Evolutionary conservation across 768 basidiomycete species (phyloP).

Genomic region (Suillus placidus): DNA sequence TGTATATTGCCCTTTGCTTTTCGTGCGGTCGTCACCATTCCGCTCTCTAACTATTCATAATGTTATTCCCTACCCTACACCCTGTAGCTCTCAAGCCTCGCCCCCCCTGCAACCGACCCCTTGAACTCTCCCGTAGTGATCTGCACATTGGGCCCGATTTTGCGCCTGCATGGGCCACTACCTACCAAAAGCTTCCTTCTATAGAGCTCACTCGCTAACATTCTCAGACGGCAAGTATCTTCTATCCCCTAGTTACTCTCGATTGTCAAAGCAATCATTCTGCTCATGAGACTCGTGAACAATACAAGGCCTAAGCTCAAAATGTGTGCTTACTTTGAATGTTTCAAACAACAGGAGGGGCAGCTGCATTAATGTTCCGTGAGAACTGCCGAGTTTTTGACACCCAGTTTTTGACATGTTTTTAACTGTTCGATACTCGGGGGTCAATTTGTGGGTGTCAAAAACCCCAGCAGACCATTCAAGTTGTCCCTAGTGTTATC

Average conservation of each 20-base stretch:
- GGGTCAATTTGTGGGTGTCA: too few relatives aligned
- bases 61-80: conserved; percentile 55
- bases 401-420: too few relatives aligned
- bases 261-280: neutral
- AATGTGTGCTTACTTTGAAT: too few relatives aligned
- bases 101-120: conserved; percentile 51
- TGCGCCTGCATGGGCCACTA: conserved; percentile 48
- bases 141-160: conserved; percentile 43
- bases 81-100: conserved; percentile 50
- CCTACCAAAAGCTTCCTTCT: conserved; percentile 43
- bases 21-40: conserved; percentile 22
- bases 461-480: too few relatives aligned
- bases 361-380: too few relatives aligned
- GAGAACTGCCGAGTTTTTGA: too few relatives aligned
- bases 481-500: too few relatives aligned
- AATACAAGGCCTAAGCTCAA: too few relatives aligned
- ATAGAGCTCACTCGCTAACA: neutral
- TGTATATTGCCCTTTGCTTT: neutral
- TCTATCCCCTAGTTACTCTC: neutral
- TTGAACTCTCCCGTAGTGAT: conserved; percentile 46
- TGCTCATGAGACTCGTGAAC: too few relatives aligned
- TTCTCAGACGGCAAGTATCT: neutral
- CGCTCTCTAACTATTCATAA: conserved; percentile 39
- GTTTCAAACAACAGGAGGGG: too few relatives aligned
- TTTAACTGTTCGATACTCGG: too few relatives aligned